Conservation (phyloP, 352 stramenopile genomes). For the Phytophthora idaei region DNA sequence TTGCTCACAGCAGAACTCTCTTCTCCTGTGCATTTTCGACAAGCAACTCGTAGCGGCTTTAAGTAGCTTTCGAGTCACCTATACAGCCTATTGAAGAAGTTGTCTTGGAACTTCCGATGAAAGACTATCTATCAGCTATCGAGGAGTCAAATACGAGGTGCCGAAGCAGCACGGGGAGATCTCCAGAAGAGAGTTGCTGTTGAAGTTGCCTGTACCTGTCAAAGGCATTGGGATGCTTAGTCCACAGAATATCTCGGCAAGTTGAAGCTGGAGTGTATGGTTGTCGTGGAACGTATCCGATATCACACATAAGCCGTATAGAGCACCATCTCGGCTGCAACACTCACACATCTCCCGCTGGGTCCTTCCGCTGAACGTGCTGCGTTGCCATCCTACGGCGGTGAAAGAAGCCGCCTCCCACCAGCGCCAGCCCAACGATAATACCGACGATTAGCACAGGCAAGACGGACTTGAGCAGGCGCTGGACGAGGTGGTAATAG, state of each 20-base stretch:
- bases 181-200: not conserved
- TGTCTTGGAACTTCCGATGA: no score
- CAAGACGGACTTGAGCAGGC: conserved; percentile 45
- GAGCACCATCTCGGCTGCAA: not conserved
- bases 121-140: not conserved
- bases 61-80: no score
- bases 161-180: no score
- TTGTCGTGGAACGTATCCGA: not conserved
- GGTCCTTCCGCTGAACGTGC: conserved; percentile 21
- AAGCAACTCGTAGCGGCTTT: no score
- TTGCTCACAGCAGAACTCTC: no score
- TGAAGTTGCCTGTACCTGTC: conserved; percentile 2
- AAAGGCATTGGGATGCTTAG: conserved; percentile 9
- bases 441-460: conserved; percentile 58
- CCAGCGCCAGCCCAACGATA: conserved; percentile 40
- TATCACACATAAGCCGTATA: not conserved
- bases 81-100: no score
- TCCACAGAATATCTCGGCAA: not conserved
- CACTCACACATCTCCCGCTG: conserved; percentile 19
- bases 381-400: conserved; percentile 41
- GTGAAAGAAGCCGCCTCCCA: conserved; percentile 46
- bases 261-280: conserved; percentile 3
- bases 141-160: not conserved
- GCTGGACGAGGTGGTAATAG: conserved; percentile 50
- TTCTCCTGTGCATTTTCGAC: no score